These are phyloP conservation scores for Nakaseomyces glabratus DNA, from an alignment of 1,139 yeast genomes.

Conservation along the genomic window DNA sequence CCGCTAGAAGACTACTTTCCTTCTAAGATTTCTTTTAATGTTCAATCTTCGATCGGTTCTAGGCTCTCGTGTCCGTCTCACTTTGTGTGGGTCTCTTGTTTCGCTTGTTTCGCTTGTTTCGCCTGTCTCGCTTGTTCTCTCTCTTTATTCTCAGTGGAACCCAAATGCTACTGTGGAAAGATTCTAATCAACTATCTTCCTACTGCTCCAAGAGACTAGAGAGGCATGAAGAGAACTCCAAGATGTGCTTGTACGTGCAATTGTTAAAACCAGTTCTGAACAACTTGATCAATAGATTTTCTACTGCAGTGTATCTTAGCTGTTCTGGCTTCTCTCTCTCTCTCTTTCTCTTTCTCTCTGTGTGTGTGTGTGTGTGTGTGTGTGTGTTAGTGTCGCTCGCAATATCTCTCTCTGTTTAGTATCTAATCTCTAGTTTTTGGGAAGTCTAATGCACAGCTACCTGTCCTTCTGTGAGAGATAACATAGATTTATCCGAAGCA, in stretches of 20 bases:
- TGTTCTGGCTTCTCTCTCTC: not conserved
- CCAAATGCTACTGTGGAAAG: too few relatives aligned
- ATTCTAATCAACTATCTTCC: too few relatives aligned
- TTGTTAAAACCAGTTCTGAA: too few relatives aligned
- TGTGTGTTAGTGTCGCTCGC: slow-evolving; percentile 1
- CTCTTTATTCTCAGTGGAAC: too few relatives aligned
- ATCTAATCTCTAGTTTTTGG: too few relatives aligned
- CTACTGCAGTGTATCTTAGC: not conserved
- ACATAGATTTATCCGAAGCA: too few relatives aligned
- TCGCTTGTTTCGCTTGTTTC: not conserved
- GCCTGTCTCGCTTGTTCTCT: too few relatives aligned
- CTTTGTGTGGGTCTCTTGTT: not conserved
- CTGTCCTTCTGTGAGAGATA: not conserved
- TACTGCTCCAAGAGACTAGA: too few relatives aligned
- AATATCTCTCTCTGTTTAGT: not conserved
- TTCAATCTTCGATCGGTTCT: not conserved
- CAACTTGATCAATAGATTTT: too few relatives aligned
- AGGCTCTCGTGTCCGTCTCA: not conserved
- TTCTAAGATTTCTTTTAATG: not conserved
- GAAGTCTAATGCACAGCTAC: not conserved
- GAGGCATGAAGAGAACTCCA: too few relatives aligned
- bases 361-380: not conserved
- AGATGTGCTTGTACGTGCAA: too few relatives aligned
- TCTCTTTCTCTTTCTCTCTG: not conserved
- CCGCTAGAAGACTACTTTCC: not conserved